These are phyloP conservation scores for Lodderomyces orthopsilosis DNA, from an alignment of 1,139 yeast species.

Conservation along the genomic window DNA sequence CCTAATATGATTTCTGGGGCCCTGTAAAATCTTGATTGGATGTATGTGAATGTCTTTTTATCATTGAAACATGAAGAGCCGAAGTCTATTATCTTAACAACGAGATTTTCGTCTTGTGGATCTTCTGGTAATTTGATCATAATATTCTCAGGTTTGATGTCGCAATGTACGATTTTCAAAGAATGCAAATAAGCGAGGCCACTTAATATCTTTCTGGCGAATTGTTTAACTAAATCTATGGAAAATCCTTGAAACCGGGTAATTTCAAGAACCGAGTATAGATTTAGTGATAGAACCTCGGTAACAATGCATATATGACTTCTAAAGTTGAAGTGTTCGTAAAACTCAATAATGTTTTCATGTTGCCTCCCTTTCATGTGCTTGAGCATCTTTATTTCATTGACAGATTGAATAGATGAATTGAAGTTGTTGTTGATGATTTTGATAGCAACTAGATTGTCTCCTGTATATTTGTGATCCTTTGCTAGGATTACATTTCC, in stretches of 20 bases:
- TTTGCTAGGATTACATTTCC: conserved; percentile 73
- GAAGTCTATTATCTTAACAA: conserved; percentile 60
- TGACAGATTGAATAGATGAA: conserved; percentile 70
- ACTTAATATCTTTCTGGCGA: conserved; percentile 54
- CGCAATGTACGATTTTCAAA: conserved; percentile 69
- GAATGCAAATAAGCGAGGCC: conserved; percentile 63
- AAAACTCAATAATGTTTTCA: conserved; percentile 46
- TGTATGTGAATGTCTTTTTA: conserved; percentile 53
- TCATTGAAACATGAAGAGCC: conserved; percentile 56
- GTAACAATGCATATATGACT: conserved; percentile 83
- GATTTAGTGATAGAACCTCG: conserved; percentile 65
- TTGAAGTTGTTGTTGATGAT: conserved; percentile 71
- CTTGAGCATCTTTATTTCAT: conserved; percentile 70
- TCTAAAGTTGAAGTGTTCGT: conserved; percentile 74
- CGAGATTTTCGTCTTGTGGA: conserved; percentile 20
- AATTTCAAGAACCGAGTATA: conserved; percentile 64
- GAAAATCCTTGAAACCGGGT: conserved; percentile 62
- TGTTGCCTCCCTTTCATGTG: conserved; percentile 25
- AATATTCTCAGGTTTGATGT: conserved; percentile 68
- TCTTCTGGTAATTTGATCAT: conserved; percentile 44
- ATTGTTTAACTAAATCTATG: conserved; percentile 43
- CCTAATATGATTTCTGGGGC: conserved; percentile 87
- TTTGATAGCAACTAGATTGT: conserved; percentile 64
- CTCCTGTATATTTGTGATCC: conserved; percentile 53
- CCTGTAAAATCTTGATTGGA: conserved; percentile 63